Conservation (phyloP, 345 rosid species). For the Eucalyptus pauciflora region DNA sequence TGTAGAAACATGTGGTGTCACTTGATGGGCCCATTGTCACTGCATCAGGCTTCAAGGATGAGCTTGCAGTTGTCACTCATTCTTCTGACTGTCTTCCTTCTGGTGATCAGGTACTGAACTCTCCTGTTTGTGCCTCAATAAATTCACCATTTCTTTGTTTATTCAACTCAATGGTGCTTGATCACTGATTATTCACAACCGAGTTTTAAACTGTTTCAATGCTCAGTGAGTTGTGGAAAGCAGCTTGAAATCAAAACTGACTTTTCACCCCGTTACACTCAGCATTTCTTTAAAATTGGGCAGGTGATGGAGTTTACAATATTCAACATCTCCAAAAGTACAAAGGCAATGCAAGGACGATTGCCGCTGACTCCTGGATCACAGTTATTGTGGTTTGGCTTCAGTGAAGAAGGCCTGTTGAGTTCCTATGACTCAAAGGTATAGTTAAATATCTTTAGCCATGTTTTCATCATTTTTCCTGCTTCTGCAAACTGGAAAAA, state of each 20-base stretch:
- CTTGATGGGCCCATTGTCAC: slow-evolving; percentile 84
- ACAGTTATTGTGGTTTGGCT: slow-evolving; percentile 71
- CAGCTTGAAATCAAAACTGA: neutral
- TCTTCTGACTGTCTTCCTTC: slow-evolving; percentile 75
- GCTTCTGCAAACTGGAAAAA: neutral
- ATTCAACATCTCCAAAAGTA: slow-evolving; percentile 46
- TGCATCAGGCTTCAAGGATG: slow-evolving; percentile 73
- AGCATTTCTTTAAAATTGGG: neutral
- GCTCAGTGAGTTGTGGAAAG: neutral
- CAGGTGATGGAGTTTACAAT: slow-evolving; percentile 76
- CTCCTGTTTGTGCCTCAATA: neutral
- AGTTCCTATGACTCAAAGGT: slow-evolving; percentile 90
- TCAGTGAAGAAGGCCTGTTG: slow-evolving; percentile 82
- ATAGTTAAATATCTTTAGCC: neutral
- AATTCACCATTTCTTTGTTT: neutral
- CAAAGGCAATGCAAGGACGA: slow-evolving; percentile 47
- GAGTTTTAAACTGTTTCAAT: neutral
- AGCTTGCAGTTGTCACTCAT: slow-evolving; percentile 76
- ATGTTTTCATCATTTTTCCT: neutral
- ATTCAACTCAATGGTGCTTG: neutral
- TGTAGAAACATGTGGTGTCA: slow-evolving; percentile 77
- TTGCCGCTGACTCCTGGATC: slow-evolving; percentile 87
- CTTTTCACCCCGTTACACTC: neutral
- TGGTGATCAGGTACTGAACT: slow-evolving; percentile 56
- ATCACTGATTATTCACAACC: neutral